Base-by-base conservation (phyloP, 805 yeast species). In the Wickerhamomyces chambardii region DNA sequence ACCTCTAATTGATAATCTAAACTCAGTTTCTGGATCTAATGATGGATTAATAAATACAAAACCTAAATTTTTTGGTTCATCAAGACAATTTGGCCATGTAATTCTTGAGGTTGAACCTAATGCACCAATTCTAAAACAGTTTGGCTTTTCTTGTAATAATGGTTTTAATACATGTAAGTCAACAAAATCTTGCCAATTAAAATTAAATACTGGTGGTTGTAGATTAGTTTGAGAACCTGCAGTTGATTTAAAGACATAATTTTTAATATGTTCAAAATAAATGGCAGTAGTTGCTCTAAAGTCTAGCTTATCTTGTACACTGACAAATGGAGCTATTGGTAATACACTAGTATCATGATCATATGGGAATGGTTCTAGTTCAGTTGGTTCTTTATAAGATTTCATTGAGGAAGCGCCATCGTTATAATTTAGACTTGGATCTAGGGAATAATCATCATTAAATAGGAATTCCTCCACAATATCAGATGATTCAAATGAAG, bases 151-250 rank as follows among this genome's bases (percentile, higher is more conserved):
- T 26, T 48, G 51, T 6, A 61, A 36, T 22, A 63, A 38, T 0
- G 64, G 65, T 32, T 61, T 55, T 40, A 69, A 51, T 17, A 57
- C 54, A 7, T 64, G 59, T 55, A 71, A 55, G 38, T 72, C 76
- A 4, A 63, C 61, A 69, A 77, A 73, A 47, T 73, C 79, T 37
- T 59, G 61, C 79, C 78, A 73, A 43, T 71, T 72, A 52, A 73
- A 73, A 15, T 51, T 58, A 31, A 61, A 53, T 15, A 51, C 58
- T 0, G 67, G 61, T 2, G 65, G 64, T 6, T 42, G 43, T 6
- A 24, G 22, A 19, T 19, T 11, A 2, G 53, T 50, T 41, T 41
- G 52, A 36, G 32, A 29, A 3, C 41, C 42, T 15, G 44, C 36
- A 15, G 40, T 49, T 39, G 43, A 36, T 41, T 49, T 41, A 36